A percentile compares a stretch with the other conserved stretches of the same genome.
These are phyloP conservation scores for Orbilia oligospora DNA, from an alignment of 2,329 filamentous ascomycete species.

Conservation along the genomic window DNA sequence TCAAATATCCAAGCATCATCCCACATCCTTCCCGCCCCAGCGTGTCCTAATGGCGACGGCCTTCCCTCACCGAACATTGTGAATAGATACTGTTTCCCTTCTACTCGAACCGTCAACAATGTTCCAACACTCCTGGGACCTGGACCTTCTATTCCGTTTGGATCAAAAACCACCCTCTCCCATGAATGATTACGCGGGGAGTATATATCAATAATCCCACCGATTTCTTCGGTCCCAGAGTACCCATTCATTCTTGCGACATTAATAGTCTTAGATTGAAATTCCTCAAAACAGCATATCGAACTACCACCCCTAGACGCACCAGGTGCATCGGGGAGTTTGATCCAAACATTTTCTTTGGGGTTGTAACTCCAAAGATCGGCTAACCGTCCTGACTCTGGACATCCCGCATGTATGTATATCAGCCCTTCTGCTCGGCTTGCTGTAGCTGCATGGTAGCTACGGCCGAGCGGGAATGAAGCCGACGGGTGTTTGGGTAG, in stretches of 20 bases:
- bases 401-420: slow-evolving; percentile 82
- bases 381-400: slow-evolving; percentile 74
- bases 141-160: slow-evolving; percentile 70
- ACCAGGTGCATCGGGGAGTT: slow-evolving; percentile 77
- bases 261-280: slow-evolving; percentile 64
- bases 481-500: slow-evolving; percentile 71
- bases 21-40: slow-evolving; percentile 72
- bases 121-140: slow-evolving; percentile 70
- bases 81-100: slow-evolving; percentile 72
- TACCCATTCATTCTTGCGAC: slow-evolving; percentile 79
- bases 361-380: slow-evolving; percentile 87
- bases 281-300: slow-evolving; percentile 67
- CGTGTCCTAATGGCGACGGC: slow-evolving; percentile 70
- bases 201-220: slow-evolving; percentile 79
- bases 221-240: slow-evolving; percentile 78
- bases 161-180: slow-evolving; percentile 66
- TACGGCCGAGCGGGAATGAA: slow-evolving; percentile 73
- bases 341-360: slow-evolving; percentile 75
- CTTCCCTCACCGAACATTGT: slow-evolving; percentile 74
- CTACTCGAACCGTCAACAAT: slow-evolving; percentile 67
- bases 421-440: slow-evolving; percentile 75
- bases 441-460: slow-evolving; percentile 76
- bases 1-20: slow-evolving; percentile 77
- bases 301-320: slow-evolving; percentile 77
- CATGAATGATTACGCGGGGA: slow-evolving; percentile 66